Evolutionary conservation across 1,284 basidiomycete species (phyloP), one percentile per base, ranked within the genome.

Genomic region (Rhodotorula glutinis): DNA sequence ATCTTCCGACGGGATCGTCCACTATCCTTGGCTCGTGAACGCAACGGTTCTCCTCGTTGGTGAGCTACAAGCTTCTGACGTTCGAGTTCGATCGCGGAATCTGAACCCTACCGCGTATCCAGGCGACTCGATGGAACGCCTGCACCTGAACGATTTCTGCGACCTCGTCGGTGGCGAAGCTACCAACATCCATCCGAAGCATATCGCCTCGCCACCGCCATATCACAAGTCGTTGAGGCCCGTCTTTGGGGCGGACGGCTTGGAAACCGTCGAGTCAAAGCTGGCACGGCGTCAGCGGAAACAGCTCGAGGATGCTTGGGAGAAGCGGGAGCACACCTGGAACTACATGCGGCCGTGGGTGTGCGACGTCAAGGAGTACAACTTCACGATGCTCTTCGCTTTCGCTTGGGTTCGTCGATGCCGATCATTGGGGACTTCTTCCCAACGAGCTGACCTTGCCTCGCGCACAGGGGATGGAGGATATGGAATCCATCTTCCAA

Each of bases 61-160:
- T 66, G 25, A 41, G 59, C 9, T 13, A n/a, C 23, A 33, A 38
- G 17, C 7, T 16, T 14, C 4, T 16, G 3, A 13, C 8, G 7
- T n/a, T 30, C 9, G 3, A n/a, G 5, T 9, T 4, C 4, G 4
- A 19, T 5, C 53, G 1, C 17, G 13, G 25, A n/a, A 11, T 7
- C 38, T 3, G 4, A 19, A 41, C 52, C 4, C 33, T 29, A 2
- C n/a, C 14, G 1, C 3, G 49, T 38, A 5, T n/a, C 16, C 55
- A 71, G 72, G 72, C 30, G 72, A 73, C 64, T 73, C 72, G 62
- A 73, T 73, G 60, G 72, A 73, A 29, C 72, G 72, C 0, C 63
- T 73, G 0, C 72, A 73, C 40, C 54, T 68, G 4, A 46, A 54
- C 57, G 69, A 71, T 41, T 70, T 71, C 53, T 73, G 72, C 56